Percentiles rank a stretch among this genome's conserved stretches.
These are phyloP conservation scores for Cicer arietinum DNA, from an alignment of 306 rosid genomes.

Conservation along the genomic window DNA sequence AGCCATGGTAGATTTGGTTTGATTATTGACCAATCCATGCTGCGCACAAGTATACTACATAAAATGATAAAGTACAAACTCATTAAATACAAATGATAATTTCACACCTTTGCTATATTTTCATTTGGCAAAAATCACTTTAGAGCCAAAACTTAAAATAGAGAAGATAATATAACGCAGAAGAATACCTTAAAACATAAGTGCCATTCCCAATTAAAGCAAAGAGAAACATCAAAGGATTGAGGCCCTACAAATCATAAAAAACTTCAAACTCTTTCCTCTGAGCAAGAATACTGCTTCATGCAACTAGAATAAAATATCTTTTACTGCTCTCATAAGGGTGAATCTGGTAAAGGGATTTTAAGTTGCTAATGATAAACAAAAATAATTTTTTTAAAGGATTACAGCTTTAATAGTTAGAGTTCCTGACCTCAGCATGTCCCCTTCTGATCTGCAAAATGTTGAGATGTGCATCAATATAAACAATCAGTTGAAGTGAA, in stretches of 20 bases:
- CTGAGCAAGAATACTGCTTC: conserved; percentile 12
- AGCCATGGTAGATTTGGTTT: conserved; percentile 89
- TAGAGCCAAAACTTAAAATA: conserved; percentile 17
- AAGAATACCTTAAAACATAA: conserved; percentile 73
- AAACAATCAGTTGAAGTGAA: conserved; percentile 25
- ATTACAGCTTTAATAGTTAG: conserved; percentile 32
- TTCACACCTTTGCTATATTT: conserved; percentile 14
- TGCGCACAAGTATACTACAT: conserved; percentile 72
- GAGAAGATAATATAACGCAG: conserved; percentile 23
- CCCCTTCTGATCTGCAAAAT: conserved; percentile 81
- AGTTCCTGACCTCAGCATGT: conserved; percentile 70
- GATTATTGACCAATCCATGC: conserved; percentile 72
- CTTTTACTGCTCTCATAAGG: conserved; percentile 26
- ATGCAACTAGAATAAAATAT: conserved; percentile 23
- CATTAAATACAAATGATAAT: conserved; percentile 27
- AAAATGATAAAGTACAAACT: conserved; percentile 30
- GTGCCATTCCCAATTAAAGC: conserved; percentile 83
- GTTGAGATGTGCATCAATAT: conserved; percentile 48
- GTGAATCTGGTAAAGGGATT: conserved; percentile 38
- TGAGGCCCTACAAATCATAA: conserved; percentile 76
- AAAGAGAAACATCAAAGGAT: conserved; percentile 83
- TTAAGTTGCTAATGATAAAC: conserved; percentile 21
- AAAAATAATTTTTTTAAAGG: neutral
- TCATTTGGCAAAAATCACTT: conserved; percentile 24
- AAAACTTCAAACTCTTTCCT: conserved; percentile 24